A percentile compares a stretch with the other conserved stretches of the same genome.
Conservation (phyloP, 345 rosid genomes). For the Acer campestre region DNA sequence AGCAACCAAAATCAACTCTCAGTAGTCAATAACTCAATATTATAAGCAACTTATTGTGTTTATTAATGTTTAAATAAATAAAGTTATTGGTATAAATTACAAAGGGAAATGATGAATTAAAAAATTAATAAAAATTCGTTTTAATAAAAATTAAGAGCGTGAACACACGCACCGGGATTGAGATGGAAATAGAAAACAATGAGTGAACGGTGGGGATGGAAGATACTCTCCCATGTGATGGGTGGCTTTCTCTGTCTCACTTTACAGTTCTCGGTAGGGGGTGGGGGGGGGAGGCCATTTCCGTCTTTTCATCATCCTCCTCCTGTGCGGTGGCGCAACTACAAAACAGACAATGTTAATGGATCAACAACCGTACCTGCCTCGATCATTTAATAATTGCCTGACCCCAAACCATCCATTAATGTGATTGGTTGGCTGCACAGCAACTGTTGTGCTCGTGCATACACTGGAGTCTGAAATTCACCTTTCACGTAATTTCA, state of each 20-base stretch:
- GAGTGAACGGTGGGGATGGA: conserved; percentile 25
- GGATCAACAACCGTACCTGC: conserved; percentile 21
- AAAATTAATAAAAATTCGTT: neutral
- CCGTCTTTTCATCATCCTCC: neutral
- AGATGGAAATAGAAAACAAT: neutral
- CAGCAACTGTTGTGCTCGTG: neutral
- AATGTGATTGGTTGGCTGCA: neutral
- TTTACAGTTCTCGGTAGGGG: conserved; percentile 1
- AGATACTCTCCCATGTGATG: conserved; percentile 40
- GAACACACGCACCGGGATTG: neutral
- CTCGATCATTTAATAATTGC: conserved; percentile 12
- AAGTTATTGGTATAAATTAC: too few species aligned
- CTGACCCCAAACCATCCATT: neutral
- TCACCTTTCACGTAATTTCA: neutral
- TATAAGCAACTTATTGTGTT: too few species aligned
- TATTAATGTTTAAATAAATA: too few species aligned
- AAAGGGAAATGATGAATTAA: too few species aligned
- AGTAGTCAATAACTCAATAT: too few species aligned
- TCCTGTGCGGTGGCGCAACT: neutral
- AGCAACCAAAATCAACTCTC: neutral
- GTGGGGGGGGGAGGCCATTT: too few species aligned
- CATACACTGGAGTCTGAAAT: neutral
- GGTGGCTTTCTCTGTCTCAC: conserved; percentile 18
- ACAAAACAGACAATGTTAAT: neutral
- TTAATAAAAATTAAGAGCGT: neutral